Percentiles rank a stretch among this genome's conserved stretches.
These are phyloP conservation scores for Calonectria naviculata DNA, from an alignment of 2,329 filamentous ascomycete genomes.

Conservation along the genomic window DNA sequence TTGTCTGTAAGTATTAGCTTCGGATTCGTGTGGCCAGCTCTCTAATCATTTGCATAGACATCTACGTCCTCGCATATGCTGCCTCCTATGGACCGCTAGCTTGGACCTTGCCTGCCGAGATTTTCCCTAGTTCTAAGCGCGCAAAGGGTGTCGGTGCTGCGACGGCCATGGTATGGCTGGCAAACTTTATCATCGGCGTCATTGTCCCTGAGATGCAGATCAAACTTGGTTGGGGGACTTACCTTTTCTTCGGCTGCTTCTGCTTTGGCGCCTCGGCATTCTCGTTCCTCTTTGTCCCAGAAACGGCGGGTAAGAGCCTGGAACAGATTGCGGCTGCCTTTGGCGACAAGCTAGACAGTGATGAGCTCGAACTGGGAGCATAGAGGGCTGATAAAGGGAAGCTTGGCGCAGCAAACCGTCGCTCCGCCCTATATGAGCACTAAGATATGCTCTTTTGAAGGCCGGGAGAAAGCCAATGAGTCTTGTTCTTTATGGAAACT, in stretches of 20 bases:
- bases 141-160: slow-evolving; percentile 49
- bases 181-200: slow-evolving; percentile 55
- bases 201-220: slow-evolving; percentile 65
- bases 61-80: slow-evolving; percentile 42
- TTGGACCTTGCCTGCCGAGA: slow-evolving; percentile 50
- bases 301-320: slow-evolving; percentile 26
- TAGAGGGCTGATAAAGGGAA: not conserved
- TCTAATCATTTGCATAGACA: not conserved
- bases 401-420: too few relatives aligned
- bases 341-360: slow-evolving; percentile 8
- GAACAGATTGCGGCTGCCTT: slow-evolving; percentile 33
- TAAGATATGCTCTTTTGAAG: too few relatives aligned
- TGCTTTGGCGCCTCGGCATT: slow-evolving; percentile 58
- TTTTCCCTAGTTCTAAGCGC: slow-evolving; percentile 47
- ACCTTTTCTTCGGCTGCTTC: slow-evolving; percentile 65
- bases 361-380: not conserved
- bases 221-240: slow-evolving; percentile 58
- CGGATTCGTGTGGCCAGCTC: not conserved
- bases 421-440: too few relatives aligned
- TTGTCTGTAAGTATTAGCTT: slow-evolving; percentile 22
- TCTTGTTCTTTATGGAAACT: too few relatives aligned
- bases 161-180: slow-evolving; percentile 48
- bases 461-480: too few relatives aligned
- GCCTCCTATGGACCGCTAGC: slow-evolving; percentile 46
- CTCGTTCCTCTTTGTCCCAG: slow-evolving; percentile 33